Conservation (phyloP, 129 eudicot genomes). For the Deinandra increscens region DNA sequence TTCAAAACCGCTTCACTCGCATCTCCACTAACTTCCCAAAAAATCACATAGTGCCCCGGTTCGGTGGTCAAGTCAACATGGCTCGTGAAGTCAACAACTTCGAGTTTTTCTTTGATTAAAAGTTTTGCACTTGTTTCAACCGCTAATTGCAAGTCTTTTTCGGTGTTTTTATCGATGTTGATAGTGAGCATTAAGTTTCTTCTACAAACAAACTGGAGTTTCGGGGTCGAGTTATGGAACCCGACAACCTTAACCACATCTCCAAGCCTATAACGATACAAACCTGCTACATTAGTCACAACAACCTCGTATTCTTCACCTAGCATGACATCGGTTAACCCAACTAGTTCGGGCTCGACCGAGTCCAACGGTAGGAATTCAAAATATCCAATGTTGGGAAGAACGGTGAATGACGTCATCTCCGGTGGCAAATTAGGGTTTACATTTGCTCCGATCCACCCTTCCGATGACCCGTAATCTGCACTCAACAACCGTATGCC, state of each 20-base stretch:
- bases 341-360: slow-evolving; percentile 47
- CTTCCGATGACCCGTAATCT: slow-evolving; percentile 93
- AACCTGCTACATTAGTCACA: slow-evolving; percentile 77
- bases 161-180: slow-evolving; percentile 92
- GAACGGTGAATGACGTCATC: slow-evolving; percentile 58
- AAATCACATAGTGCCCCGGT: slow-evolving; percentile 68
- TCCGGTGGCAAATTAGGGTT: slow-evolving; percentile 74
- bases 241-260: slow-evolving; percentile 78
- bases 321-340: slow-evolving; percentile 67
- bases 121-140: slow-evolving; percentile 70
- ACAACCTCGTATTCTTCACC: slow-evolving; percentile 85
- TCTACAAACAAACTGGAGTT: slow-evolving; percentile 77
- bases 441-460: slow-evolving; percentile 90
- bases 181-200: slow-evolving; percentile 67
- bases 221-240: slow-evolving; percentile 81
- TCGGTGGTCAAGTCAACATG: slow-evolving; percentile 54
- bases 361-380: slow-evolving; percentile 61
- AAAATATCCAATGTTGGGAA: slow-evolving; percentile 80
- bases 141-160: slow-evolving; percentile 69
- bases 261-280: slow-evolving; percentile 73
- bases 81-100: slow-evolving; percentile 66
- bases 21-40: slow-evolving; percentile 45
- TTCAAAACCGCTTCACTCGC: slow-evolving; percentile 45
- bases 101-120: slow-evolving; percentile 35
- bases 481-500: slow-evolving; percentile 60